A percentile compares a stretch with the other conserved stretches of the same genome.
phyloP scores from a whole-genome alignment of 169 alveolate species.

The Plasmodium inui region DNA sequence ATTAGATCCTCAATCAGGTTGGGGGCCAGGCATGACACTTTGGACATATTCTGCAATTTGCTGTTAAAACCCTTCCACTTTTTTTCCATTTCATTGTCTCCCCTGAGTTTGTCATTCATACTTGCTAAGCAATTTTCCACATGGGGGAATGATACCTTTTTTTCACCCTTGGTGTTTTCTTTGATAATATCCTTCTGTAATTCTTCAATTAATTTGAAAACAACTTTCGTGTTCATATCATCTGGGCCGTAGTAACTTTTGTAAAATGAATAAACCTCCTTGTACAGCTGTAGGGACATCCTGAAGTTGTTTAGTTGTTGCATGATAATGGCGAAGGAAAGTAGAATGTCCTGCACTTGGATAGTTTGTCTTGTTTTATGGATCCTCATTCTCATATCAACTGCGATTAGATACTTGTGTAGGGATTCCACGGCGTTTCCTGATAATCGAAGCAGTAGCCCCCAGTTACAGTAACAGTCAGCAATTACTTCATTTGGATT shows the following conservation, averaged over 20 bases:
- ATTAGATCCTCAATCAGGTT: constrained; percentile 47
- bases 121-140: background rate
- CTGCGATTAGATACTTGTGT: constrained; percentile 86
- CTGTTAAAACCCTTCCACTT: constrained; percentile 22
- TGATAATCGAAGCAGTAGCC: constrained; percentile 83
- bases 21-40: constrained; percentile 36
- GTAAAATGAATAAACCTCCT: constrained; percentile 86
- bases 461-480: constrained; percentile 87
- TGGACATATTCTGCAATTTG: constrained; percentile 12
- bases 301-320: constrained; percentile 87
- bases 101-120: background rate
- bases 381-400: constrained; percentile 90
- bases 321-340: constrained; percentile 88
- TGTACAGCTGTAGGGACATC: constrained; percentile 84
- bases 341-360: constrained; percentile 85
- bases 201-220: constrained; percentile 78
- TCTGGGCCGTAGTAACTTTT: constrained; percentile 83
- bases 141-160: background rate
- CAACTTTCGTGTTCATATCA: constrained; percentile 84
- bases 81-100: constrained; percentile 12
- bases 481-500: constrained; percentile 87
- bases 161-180: constrained; percentile 4
- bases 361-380: constrained; percentile 84
- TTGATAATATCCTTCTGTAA: constrained; percentile 54
- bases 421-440: constrained; percentile 86